A percentile compares a stretch with the other conserved stretches of the same genome.
These are phyloP conservation scores for Jatropha podagrica DNA, from an alignment of 441 rosid genomes.

Conservation along the genomic window DNA sequence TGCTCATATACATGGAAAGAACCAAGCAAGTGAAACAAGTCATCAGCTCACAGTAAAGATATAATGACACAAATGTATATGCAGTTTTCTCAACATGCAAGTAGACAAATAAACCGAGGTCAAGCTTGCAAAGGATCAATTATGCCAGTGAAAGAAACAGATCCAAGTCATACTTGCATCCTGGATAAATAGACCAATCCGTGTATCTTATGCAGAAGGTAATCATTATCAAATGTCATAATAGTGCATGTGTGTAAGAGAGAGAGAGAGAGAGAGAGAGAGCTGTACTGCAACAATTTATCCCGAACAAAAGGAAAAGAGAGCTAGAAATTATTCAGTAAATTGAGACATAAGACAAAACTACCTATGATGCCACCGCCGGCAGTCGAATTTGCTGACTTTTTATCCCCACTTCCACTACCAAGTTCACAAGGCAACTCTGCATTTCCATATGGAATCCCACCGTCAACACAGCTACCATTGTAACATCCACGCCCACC, in stretches of 20 bases:
- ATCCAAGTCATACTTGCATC: neutral
- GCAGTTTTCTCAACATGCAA: constrained; percentile 14
- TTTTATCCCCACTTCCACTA: constrained; percentile 97
- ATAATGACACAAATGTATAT: constrained; percentile 2
- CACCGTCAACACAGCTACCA: constrained; percentile 65
- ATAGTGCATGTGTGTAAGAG: neutral
- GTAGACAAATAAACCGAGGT: constrained; percentile 1
- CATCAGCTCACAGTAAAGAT: constrained; percentile 21
- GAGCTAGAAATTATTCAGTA: neutral
- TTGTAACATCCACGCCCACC: constrained; percentile 87
- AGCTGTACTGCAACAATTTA: no score
- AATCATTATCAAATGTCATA: neutral
- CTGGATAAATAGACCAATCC: neutral
- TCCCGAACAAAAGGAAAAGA: neutral
- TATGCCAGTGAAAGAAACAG: neutral
- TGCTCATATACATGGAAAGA: constrained; percentile 38
- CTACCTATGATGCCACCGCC: constrained; percentile 99
- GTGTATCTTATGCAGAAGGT: neutral
- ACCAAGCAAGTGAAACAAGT: constrained; percentile 23
- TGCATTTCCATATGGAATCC: constrained; percentile 79
- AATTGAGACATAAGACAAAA: constrained; percentile 14
- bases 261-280: no score
- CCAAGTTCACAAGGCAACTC: constrained; percentile 99
- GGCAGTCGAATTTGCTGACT: constrained; percentile 58
- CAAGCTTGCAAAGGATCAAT: neutral